phyloP scores from a whole-genome alignment of 768 basidiomycete species.

The Rhizopogon sp. region DNA sequence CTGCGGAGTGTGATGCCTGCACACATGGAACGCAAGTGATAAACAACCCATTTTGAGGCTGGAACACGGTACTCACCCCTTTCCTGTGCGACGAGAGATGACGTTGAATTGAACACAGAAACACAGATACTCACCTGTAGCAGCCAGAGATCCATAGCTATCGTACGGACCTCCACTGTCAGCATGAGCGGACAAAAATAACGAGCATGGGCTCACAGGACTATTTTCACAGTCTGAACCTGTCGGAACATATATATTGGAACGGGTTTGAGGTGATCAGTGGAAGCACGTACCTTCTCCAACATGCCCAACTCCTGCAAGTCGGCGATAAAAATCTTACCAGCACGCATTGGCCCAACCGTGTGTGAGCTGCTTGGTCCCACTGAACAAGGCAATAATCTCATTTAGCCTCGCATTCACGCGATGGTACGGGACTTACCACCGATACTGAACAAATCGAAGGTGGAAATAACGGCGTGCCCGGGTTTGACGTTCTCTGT shows the following conservation, averaged over 20 bases:
- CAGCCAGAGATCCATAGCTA: slow-evolving; percentile 90
- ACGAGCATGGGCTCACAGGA: slow-evolving; percentile 46
- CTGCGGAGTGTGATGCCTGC: slow-evolving; percentile 82
- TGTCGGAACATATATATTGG: slow-evolving; percentile 21
- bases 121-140: slow-evolving; percentile 57
- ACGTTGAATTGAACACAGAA: slow-evolving; percentile 3
- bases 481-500: slow-evolving; percentile 38
- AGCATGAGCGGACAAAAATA: slow-evolving; percentile 4
- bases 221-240: slow-evolving; percentile 81
- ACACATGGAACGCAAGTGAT: neutral
- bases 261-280: neutral
- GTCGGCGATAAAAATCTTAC: slow-evolving; percentile 81
- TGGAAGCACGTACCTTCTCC: slow-evolving; percentile 45
- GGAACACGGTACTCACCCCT: slow-evolving; percentile 50
- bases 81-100: slow-evolving; percentile 40
- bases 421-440: slow-evolving; percentile 38
- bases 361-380: slow-evolving; percentile 64
- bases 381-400: slow-evolving; percentile 33
- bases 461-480: slow-evolving; percentile 91
- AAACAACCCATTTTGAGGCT: neutral
- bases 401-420: neutral
- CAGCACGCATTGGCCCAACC: slow-evolving; percentile 87
- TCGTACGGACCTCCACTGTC: slow-evolving; percentile 1
- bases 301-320: slow-evolving; percentile 63
- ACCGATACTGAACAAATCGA: slow-evolving; percentile 90